Evolutionary conservation across 1,139 yeast species (phyloP).

Genomic region (Meyerozyma elateridarum): DNA sequence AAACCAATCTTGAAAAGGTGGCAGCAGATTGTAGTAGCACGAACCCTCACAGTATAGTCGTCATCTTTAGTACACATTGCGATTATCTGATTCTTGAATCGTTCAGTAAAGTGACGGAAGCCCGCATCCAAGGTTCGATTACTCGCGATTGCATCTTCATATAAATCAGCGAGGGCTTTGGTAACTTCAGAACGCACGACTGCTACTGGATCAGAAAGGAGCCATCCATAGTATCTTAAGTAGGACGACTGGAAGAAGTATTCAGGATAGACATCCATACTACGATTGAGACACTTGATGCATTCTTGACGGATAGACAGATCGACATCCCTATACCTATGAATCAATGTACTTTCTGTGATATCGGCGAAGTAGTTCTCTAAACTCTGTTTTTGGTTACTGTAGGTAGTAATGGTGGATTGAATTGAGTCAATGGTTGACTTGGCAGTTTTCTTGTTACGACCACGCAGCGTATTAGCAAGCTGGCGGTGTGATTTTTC

Average conservation of each 20-base stretch:
- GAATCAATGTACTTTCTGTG: conserved; percentile 62
- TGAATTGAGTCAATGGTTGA: conserved; percentile 38
- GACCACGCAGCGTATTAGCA: conserved; percentile 11
- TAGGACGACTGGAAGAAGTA: conserved; percentile 64
- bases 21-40: conserved; percentile 49
- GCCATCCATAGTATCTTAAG: conserved; percentile 79
- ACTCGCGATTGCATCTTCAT: conserved; percentile 23
- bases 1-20: conserved; percentile 60
- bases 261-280: conserved; percentile 72
- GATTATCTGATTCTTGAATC: conserved; percentile 60
- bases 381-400: conserved; percentile 48
- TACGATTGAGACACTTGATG: conserved; percentile 52
- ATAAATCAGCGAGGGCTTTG: conserved; percentile 49
- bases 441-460: conserved; percentile 20
- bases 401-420: conserved; percentile 43
- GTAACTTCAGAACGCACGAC: conserved; percentile 64
- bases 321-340: conserved; percentile 80
- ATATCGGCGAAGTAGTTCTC: conserved; percentile 61
- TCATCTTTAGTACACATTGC: conserved; percentile 45
- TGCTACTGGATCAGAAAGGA: conserved; percentile 64
- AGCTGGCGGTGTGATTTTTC: conserved; percentile 45
- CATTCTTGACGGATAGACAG: conserved; percentile 68
- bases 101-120: conserved; percentile 66
- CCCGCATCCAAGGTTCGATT: conserved; percentile 30
- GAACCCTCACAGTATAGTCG: conserved; percentile 43